Base-by-base conservation (phyloP, 1,284 basidiomycete species). In the Vanrija sp. region DNA sequence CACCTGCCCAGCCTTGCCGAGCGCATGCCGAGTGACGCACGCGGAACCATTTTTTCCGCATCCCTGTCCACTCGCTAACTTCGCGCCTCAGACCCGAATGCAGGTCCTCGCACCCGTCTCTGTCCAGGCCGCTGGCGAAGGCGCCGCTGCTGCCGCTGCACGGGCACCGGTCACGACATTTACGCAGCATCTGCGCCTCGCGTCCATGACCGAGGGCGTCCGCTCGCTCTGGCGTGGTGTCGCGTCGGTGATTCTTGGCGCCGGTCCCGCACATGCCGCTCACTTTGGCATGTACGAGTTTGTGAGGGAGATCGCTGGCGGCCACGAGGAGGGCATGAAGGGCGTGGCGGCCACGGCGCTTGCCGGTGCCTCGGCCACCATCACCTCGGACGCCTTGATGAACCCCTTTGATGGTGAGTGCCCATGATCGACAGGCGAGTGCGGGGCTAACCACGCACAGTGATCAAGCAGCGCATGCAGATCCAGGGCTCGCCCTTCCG, bases 391-490 rank as follows among this genome's bases (percentile, higher is more conserved):
- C 78, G 95, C 95, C 8, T 80, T 98, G 56, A 99, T 99, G 96
- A 99, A 98, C 76, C 96, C 96, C 4, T 99, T 99, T 72, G 96
- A 99, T 77, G 93, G 93, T 95, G 73, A 72, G 84, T 75, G 43
- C 12, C 35, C 20, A n/a, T n/a, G n/a, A n/a, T n/a, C 12, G 4
- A 2, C 20, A 8, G 0, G 15, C 22, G 27, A 41, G 45, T 56
- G 12, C 45, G 6, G 36, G 38, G 43, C 51, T 60, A 24, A 63
- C 64, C 60, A 24, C 49, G 45, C 44, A 50, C 72, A 95, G 95
- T 98, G 62, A 91, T 98, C 79, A 98, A 98, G 78, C 95, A 98
- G 80, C 85, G 95, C 49, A 98, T 98, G 96, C 95, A 98, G 77
- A 82, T 98, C 54, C 90, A 92, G 75, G 84, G 89, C 70, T 98